These are phyloP conservation scores for Rhododendron henanense DNA, from an alignment of 148 eudicot species.

Conservation along the genomic window DNA sequence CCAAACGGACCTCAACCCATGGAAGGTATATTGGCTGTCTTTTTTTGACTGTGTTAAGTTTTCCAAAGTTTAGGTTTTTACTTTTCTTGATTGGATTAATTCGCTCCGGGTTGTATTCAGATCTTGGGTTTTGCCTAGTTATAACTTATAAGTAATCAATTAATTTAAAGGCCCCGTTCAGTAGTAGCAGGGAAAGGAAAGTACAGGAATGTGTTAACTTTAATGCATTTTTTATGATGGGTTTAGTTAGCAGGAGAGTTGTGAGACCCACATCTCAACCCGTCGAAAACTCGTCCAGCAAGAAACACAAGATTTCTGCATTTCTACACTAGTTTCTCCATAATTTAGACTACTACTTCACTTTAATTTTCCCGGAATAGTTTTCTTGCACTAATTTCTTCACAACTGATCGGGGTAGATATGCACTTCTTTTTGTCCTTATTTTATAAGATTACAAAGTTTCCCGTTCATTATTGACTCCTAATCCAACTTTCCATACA, in stretches of 20 bases:
- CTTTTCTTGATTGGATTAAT: background rate
- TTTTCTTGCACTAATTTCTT: background rate
- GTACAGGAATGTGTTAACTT: background rate
- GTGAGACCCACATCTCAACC: background rate
- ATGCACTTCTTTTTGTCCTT: background rate
- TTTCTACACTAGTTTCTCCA: background rate
- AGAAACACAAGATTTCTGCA: background rate
- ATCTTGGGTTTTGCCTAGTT: background rate
- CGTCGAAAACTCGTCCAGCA: background rate
- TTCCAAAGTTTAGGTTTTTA: background rate
- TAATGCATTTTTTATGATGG: background rate
- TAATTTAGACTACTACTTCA: background rate
- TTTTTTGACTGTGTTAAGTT: background rate
- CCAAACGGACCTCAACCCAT: conserved; percentile 23
- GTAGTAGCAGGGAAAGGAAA: background rate
- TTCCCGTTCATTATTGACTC: background rate
- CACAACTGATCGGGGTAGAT: background rate
- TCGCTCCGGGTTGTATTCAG: background rate
- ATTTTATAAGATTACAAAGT: background rate
- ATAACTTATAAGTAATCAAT: background rate
- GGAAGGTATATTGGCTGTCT: conserved; percentile 16
- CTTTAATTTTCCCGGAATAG: background rate
- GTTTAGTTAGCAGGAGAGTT: background rate
- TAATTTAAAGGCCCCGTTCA: background rate
- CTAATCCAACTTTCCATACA: background rate